A percentile compares a stretch with the other conserved stretches of the same genome.
Evolutionary conservation across 495 filamentous ascomycete species (phyloP).

Genomic region (Talaromyces thailandensis): DNA sequence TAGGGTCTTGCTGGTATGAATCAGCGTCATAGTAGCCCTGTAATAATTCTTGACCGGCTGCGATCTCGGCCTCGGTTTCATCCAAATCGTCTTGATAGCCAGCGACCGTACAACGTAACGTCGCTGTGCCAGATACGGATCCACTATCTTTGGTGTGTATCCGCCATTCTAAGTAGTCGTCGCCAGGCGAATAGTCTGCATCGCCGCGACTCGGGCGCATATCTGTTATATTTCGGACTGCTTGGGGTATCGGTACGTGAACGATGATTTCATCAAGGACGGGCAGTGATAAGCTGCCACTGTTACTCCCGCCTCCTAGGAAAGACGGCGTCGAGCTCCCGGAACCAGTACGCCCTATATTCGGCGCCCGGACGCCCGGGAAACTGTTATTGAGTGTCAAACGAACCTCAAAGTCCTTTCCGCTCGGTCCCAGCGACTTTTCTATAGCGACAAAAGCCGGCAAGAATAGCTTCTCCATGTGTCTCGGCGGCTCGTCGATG

Average conservation of each 20-base stretch:
- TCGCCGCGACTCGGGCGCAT: constrained; percentile 79
- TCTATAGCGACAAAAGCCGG: constrained; percentile 76
- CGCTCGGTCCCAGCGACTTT: constrained; percentile 61
- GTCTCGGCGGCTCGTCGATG: constrained; percentile 34
- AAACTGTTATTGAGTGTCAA: constrained; percentile 61
- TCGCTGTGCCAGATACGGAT: constrained; percentile 54
- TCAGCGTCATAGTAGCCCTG: constrained; percentile 51
- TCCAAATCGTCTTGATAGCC: constrained; percentile 57
- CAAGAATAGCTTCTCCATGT: constrained; percentile 60
- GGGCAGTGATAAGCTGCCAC: constrained; percentile 42
- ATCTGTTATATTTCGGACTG: constrained; percentile 80
- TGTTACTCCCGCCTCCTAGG: constrained; percentile 42
- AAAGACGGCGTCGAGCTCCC: constrained; percentile 53
- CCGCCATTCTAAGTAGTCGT: constrained; percentile 70
- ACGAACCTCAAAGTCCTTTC: constrained; percentile 83
- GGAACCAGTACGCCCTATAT: constrained; percentile 30
- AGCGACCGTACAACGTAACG: constrained; percentile 70
- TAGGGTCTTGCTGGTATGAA: constrained; percentile 35
- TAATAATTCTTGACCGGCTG: constrained; percentile 32
- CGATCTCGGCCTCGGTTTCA: constrained; percentile 39
- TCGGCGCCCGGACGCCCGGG: constrained; percentile 27
- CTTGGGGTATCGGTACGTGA: constrained; percentile 69
- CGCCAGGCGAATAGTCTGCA: constrained; percentile 65
- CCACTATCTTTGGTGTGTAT: constrained; percentile 62
- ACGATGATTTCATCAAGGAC: constrained; percentile 72